These are phyloP conservation scores for Hippophae tibetana DNA, from an alignment of 306 rosid species.

Conservation along the genomic window DNA sequence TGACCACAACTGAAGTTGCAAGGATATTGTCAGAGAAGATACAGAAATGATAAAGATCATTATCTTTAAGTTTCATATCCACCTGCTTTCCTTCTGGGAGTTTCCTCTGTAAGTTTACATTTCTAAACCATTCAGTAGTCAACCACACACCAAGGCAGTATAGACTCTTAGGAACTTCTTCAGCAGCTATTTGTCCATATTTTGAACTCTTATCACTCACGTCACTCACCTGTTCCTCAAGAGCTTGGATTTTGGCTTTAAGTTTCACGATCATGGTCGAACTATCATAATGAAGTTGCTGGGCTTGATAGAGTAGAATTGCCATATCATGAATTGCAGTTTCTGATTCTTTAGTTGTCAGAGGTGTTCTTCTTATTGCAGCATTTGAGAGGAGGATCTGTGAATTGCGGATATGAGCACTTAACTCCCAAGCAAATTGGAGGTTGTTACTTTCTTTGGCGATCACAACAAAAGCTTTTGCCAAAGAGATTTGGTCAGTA, in stretches of 20 bases:
- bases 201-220: conserved; percentile 78
- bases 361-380: conserved; percentile 62
- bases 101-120: conserved; percentile 41
- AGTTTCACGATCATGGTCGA: conserved; percentile 85
- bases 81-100: conserved; percentile 41
- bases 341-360: conserved; percentile 58
- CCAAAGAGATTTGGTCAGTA: conserved; percentile 75
- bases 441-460: conserved; percentile 81
- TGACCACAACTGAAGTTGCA: conserved; percentile 85
- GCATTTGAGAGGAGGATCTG: conserved; percentile 78
- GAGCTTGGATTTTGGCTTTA: conserved; percentile 71
- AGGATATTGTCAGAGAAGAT: conserved; percentile 78
- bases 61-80: conserved; percentile 62
- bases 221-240: conserved; percentile 71
- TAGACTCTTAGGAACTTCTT: conserved; percentile 79
- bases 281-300: conserved; percentile 85
- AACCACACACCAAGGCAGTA: conserved; percentile 78
- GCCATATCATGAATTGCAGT: conserved; percentile 65
- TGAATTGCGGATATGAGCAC: conserved; percentile 82
- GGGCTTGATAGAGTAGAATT: conserved; percentile 64
- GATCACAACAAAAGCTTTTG: conserved; percentile 80
- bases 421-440: conserved; percentile 91
- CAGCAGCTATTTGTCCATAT: conserved; percentile 89
- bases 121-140: conserved; percentile 72
- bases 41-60: conserved; percentile 60